phyloP scores from a whole-genome alignment of 805 yeast species.

The Hanseniaspora singularis region DNA sequence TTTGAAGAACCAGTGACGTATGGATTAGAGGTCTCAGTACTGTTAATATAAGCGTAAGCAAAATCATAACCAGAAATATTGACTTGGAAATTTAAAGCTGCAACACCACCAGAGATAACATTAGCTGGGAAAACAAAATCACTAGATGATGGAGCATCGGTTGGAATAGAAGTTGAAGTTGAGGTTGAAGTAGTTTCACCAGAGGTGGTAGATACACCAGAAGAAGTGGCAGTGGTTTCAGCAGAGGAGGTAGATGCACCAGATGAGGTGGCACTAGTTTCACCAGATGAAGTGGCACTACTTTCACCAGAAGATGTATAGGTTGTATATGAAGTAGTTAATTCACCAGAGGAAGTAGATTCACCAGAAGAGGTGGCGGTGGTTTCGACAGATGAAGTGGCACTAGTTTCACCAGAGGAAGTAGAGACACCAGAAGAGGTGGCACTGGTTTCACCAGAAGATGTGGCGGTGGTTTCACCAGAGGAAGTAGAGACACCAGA shows the following conservation, averaged over 20 bases:
- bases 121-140: conserved; percentile 6
- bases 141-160: not conserved
- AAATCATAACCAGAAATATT: not conserved
- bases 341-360: too few relatives aligned
- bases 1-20: not conserved
- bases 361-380: too few relatives aligned
- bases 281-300: too few relatives aligned
- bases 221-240: not conserved
- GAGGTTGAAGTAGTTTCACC: not conserved
- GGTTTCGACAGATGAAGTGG: too few relatives aligned
- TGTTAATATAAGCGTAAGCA: conserved; percentile 5
- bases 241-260: not conserved
- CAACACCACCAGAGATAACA: conserved; percentile 5
- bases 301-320: too few relatives aligned
- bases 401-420: not conserved
- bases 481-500: not conserved
- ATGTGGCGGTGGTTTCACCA: not conserved
- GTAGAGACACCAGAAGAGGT: not conserved
- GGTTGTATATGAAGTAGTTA: too few relatives aligned
- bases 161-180: not conserved
- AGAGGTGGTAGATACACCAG: not conserved
- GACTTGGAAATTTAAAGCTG: not conserved
- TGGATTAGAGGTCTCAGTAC: not conserved
- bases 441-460: not conserved
- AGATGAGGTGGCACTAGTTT: too few relatives aligned